phyloP scores from a whole-genome alignment of 169 alveolate species.

The Babesia sp. region DNA sequence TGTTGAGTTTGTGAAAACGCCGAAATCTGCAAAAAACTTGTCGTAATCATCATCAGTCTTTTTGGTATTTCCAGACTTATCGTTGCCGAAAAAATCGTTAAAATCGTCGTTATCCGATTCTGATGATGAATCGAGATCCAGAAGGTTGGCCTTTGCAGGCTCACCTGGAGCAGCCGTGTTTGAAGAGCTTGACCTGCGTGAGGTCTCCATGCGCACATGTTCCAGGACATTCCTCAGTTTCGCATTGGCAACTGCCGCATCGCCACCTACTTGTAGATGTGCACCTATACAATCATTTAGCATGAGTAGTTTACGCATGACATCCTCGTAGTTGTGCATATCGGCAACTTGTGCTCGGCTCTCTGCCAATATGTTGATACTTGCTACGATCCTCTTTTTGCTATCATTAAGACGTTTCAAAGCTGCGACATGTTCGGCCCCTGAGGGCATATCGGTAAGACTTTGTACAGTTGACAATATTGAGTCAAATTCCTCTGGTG shows the following conservation, averaged over 20 bases:
- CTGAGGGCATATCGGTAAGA: slow-evolving; percentile 1
- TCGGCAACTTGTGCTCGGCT: slow-evolving; percentile 4
- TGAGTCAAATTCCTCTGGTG: slow-evolving; percentile 40
- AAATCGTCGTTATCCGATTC: slow-evolving; percentile 35
- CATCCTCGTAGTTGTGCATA: slow-evolving; percentile 11
- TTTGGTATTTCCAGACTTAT: not conserved
- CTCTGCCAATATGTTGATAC: slow-evolving; percentile 51
- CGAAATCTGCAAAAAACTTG: slow-evolving; percentile 45
- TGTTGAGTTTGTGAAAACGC: not conserved
- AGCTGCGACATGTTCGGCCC: slow-evolving; percentile 27
- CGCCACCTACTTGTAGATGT: slow-evolving; percentile 15
- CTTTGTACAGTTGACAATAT: slow-evolving; percentile 30
- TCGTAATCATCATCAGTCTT: slow-evolving; percentile 32
- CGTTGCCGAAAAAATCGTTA: slow-evolving; percentile 3
- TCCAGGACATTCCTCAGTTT: slow-evolving; percentile 1
- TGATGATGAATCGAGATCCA: slow-evolving; percentile 21
- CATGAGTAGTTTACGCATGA: slow-evolving; percentile 46
- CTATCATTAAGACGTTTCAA: slow-evolving; percentile 1
- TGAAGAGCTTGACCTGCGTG: not conserved
- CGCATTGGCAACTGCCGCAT: not conserved
- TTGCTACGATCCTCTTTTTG: slow-evolving; percentile 24
- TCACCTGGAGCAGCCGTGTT: not conserved
- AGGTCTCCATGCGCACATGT: not conserved
- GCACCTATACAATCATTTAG: slow-evolving; percentile 54
- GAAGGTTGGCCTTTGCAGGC: not conserved